Conservation (phyloP, 345 rosid species). For the Isatis tinctoria region DNA sequence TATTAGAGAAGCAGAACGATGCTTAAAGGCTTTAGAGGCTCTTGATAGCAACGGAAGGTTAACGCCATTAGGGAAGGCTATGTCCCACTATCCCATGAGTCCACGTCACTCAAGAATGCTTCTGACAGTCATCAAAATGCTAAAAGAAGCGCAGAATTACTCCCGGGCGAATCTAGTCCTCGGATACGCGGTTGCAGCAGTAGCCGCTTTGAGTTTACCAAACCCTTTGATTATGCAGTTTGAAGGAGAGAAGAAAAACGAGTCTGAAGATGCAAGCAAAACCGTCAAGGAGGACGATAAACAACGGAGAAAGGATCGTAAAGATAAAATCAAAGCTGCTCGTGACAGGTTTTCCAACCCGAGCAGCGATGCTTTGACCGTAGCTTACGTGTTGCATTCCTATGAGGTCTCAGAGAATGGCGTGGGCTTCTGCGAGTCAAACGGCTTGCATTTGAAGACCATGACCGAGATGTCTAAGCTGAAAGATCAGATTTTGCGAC, state of each 20-base stretch:
- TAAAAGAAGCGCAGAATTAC: constrained; percentile 37
- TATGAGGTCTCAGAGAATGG: constrained; percentile 54
- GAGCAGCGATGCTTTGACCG: constrained; percentile 73
- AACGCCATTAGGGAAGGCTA: constrained; percentile 77
- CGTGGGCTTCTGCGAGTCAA: constrained; percentile 50
- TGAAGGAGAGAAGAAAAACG: constrained; percentile 42
- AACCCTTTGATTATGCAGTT: constrained; percentile 67
- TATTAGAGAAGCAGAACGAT: constrained; percentile 60
- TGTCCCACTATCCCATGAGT: constrained; percentile 85
- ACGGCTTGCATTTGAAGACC: constrained; percentile 63
- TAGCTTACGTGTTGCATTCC: constrained; percentile 57
- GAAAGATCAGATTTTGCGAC: constrained; percentile 71
- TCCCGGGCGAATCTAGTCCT: constrained; percentile 58
- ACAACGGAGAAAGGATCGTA: constrained; percentile 48
- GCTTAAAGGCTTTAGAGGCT: constrained; percentile 77
- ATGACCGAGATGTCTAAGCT: constrained; percentile 95
- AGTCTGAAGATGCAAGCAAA: constrained; percentile 27
- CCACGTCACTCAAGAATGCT: constrained; percentile 96
- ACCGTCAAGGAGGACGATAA: constrained; percentile 46
- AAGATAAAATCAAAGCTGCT: constrained; percentile 48
- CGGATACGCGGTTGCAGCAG: constrained; percentile 72
- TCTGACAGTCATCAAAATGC: constrained; percentile 62
- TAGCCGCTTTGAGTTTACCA: constrained; percentile 73
- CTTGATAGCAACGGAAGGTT: constrained; percentile 51
- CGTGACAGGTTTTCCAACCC: constrained; percentile 70